Percentiles rank a stretch among this genome's conserved stretches.
Conservation (phyloP, 495 filamentous ascomycete genomes). For the Daldinia decipiens region DNA sequence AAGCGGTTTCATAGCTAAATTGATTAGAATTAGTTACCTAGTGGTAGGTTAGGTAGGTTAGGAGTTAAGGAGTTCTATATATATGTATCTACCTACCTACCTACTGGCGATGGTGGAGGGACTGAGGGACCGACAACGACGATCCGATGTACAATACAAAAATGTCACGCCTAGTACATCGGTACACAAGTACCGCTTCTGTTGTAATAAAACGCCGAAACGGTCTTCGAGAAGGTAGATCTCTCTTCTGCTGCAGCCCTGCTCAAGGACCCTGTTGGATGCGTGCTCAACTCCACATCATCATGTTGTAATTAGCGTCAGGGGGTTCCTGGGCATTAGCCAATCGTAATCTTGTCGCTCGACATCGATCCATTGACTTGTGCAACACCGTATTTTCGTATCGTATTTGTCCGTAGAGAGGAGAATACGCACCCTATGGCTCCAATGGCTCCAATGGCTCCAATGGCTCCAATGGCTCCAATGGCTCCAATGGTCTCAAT, state of each 20-base stretch:
- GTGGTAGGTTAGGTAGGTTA: background rate
- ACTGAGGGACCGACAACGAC: constrained; percentile 10
- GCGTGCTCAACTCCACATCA: constrained; percentile 43
- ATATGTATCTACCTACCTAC: too few species aligned
- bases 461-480: background rate
- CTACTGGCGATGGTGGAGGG: background rate
- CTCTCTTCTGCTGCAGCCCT: constrained; percentile 46
- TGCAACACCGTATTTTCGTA: constrained; percentile 47
- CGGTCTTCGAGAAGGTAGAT: constrained; percentile 44
- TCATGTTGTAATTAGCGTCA: constrained; percentile 45
- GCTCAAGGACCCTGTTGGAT: constrained; percentile 41
- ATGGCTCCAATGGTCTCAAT: background rate
- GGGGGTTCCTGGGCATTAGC: constrained; percentile 30
- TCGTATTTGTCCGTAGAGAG: constrained; percentile 39
- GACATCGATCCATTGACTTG: constrained; percentile 45
- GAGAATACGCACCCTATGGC: background rate
- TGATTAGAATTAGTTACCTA: background rate
- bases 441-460: background rate
- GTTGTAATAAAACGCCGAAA: constrained; percentile 40
- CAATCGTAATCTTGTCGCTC: constrained; percentile 45
- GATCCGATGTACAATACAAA: constrained; percentile 11
- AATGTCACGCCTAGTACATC: background rate
- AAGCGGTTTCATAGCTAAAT: constrained; percentile 31
- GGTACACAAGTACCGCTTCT: constrained; percentile 17
- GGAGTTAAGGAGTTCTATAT: constrained; percentile 1